Evolutionary conservation across 129 eudicot species (phyloP), one percentile per base, ranked within the genome.

Genomic region (Tagetes erecta): DNA sequence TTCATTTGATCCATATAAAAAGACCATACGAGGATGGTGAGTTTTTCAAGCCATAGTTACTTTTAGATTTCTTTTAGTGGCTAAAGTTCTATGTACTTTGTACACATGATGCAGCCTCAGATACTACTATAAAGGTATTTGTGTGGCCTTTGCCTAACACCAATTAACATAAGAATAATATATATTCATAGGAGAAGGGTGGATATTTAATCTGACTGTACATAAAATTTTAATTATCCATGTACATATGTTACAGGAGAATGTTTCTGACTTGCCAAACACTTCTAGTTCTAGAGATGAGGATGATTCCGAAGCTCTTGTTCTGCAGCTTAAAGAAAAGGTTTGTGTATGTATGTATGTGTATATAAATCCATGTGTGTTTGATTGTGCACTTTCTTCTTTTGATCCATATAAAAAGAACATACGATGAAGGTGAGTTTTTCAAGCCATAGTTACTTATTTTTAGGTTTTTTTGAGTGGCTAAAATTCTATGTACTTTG

Each of bases 311-410:
- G 87, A 81, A 83, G 91, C 83, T 76, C 68, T 81, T 75, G 82
- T 90, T 52, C 88, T 76, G 85, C 90, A 86, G 44, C 75, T 82
- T 76, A 85, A 87, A 39, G 90, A 92, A 51, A 86, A 92, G 91
- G 98, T 92, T 72, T 40, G 65, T 76, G 74, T 60, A 20, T 74
- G 14, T 46, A 63, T 68, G 27, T 46, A 4, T 78, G 42, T 47
- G 12, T 35, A 30, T 0, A 14, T 45, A 51, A 46, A 64, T 37
- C 47, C 39, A 11, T 62, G 46, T 38, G 68, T 0, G 9, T 63
- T 9, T 37, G 67, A 8, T 8, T 33, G 27, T 20, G 27, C 27
- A 34, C 12, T 11, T 64, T 50, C 37, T 47, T 65, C 38, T 75
- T 3, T 36, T 63, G 41, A 40, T 72, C 45, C n/a, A n/a, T 38